These are phyloP conservation scores for Rhynchospora breviuscula DNA, from an alignment of 176 grass and related monocot species.

Conservation along the genomic window DNA sequence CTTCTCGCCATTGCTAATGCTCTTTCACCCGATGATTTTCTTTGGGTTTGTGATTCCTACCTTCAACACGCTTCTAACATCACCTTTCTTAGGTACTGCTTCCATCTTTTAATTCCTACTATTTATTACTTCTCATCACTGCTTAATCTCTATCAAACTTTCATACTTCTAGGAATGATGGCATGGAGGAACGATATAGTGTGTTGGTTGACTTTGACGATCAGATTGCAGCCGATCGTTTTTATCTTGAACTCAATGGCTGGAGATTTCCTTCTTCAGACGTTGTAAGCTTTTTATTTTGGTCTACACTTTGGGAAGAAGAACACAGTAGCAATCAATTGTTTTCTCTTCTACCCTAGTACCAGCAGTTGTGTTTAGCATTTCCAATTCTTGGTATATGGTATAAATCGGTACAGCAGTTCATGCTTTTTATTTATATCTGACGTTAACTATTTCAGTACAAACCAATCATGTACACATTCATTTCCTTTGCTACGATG, in stretches of 20 bases:
- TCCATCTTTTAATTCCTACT: background rate
- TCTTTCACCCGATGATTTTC: conserved; percentile 71
- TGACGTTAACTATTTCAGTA: too few species aligned
- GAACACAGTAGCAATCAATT: too few species aligned
- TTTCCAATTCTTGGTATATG: too few species aligned
- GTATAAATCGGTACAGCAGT: too few species aligned
- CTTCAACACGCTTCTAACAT: conserved; percentile 51
- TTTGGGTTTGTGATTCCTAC: conserved; percentile 69
- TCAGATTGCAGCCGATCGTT: conserved; percentile 65
- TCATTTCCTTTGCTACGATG: background rate
- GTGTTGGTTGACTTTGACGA: conserved; percentile 89
- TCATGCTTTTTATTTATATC: too few species aligned
- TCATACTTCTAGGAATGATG: conserved; percentile 31
- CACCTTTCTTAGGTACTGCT: conserved; percentile 52
- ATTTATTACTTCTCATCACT: background rate
- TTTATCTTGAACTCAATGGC: conserved; percentile 89
- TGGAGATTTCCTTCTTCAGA: conserved; percentile 79
- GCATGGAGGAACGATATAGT: conserved; percentile 79
- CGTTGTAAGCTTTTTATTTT: conserved; percentile 32
- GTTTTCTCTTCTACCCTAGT: too few species aligned
- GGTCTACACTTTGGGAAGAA: background rate
- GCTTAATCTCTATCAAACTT: background rate
- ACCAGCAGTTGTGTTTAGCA: too few species aligned
- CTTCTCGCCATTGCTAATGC: conserved; percentile 62
- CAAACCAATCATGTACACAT: too few species aligned